Base-by-base conservation (phyloP, 2,329 filamentous ascomycete genomes). In the Epichloe gansuensis region DNA sequence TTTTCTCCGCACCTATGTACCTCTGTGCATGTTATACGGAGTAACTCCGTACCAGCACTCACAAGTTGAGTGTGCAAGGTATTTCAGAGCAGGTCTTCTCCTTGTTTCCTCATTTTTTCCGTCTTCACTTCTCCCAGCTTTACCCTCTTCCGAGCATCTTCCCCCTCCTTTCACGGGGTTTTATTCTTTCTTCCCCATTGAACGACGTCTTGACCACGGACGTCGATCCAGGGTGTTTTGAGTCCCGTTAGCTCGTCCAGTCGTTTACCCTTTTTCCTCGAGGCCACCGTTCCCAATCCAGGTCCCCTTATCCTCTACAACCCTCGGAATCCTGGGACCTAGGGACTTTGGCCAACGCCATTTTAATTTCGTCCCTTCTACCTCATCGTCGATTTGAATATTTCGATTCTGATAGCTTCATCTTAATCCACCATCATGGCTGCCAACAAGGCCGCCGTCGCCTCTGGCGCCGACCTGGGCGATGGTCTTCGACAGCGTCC, bases 381-480 rank as follows among this genome's bases (percentile, higher is more conserved):
- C 3, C n/a, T 47, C 51, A 25, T 55, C 46, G 21, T 50, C 44
- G 48, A 51, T 39, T 31, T 3, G 3, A 25, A 7, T 31, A 23
- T 21, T 34, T 37, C 46, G 45, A 41, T 17, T 28, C 39, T 38
- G 38, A 45, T 52, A 52, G 21, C 46, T 21, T 45, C 28, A 13
- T 49, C 51, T 37, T 55, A 53, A 50, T 53, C 21, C 47, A 39
- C 41, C 52, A 61, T 52, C 62, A 82, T 82, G 78, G 75, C 77
- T 61, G 71, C 73, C 63, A 72, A 75, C 54, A 76, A 74, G 68
- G 73, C 75, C 64, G 71, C 73, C 62, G 70, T 76, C 67, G 79
- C 76, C 67, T 81, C 81, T 41, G 81, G 81, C 68, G 75, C 77
- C 62, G 79, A 83, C 61, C 66, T 75, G 53, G 73, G 72, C 61